Base-by-base conservation (phyloP, 768 basidiomycete genomes). In the Leucosporidium scottii region DNA sequence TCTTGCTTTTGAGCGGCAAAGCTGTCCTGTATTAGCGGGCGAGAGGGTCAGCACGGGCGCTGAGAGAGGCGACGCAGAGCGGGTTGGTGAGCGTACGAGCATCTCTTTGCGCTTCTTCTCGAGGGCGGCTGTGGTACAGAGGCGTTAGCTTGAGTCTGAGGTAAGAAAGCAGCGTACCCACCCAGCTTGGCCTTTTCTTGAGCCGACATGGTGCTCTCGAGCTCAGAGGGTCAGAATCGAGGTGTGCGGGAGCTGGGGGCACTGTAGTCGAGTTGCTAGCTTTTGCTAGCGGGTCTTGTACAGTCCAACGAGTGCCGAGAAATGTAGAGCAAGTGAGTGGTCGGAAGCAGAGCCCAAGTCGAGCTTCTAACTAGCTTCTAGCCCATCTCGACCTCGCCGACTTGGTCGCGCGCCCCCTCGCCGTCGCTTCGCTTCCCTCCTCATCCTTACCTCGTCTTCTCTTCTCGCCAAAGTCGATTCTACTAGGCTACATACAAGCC, bases 41-140 rank as follows among this genome's bases (percentile, higher is more conserved):
- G 10, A 51, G 21, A 23, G 50, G 17, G 50, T 51, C 21, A 23
- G 17, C 17, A 27, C 23, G 8, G n/a, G 50, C 50, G 50, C 25
- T 51, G 4, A n/a, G 15, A 18, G 49, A 3, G 50, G 13, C 6
- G 50, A 1, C 25, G 47, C 12, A 25, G 49, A 10, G 1, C 21
- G 47, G 4, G n/a, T n/a, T 9, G n/a, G 39, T 8, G 12, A 17
- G n/a, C 62, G 54, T 8, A 69, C 71, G 49, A 72, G 62, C 67
- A 72, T 72, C 28, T 62, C 65, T 58, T 73, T 73, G 50, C 71
- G 71, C 66, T 73, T 69, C 68, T 73, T 73, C 61, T 73, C 71
- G 49, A 69, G 63, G n/a, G 59, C 59, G 17, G 59, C 59, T 39
- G 39, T 15, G 8, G 39, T 10, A 13, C 39, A 44, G 39, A 44